These are phyloP conservation scores for Mayamaea pseudoterrestris DNA, from an alignment of 108 stramenopile genomes.

Conservation along the genomic window DNA sequence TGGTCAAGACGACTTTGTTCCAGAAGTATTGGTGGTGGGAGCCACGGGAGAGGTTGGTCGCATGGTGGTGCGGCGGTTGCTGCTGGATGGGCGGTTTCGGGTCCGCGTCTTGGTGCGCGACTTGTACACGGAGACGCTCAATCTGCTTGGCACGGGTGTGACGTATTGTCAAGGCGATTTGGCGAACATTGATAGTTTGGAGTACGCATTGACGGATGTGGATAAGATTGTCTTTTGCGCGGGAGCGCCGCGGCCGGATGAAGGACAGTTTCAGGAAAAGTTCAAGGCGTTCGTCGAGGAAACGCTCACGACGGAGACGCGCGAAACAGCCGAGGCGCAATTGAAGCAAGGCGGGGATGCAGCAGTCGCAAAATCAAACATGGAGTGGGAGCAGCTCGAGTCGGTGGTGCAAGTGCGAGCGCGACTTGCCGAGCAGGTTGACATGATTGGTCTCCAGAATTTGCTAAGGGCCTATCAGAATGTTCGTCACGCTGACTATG, in stretches of 20 bases:
- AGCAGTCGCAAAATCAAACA: too few species aligned
- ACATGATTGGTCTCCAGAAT: constrained; percentile 71
- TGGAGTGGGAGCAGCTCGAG: constrained; percentile 33
- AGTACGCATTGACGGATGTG: constrained; percentile 83
- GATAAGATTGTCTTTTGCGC: constrained; percentile 85
- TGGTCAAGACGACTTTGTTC: constrained; percentile 37
- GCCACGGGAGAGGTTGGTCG: constrained; percentile 78
- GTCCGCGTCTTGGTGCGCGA: constrained; percentile 83
- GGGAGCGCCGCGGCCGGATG: constrained; percentile 40
- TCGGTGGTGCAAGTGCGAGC: constrained; percentile 29
- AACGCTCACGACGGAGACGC: constrained; percentile 7
- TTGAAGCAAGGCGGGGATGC: background rate
- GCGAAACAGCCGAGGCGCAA: background rate
- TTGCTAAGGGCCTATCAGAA: constrained; percentile 77
- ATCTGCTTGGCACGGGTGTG: constrained; percentile 79
- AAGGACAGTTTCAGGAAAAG: constrained; percentile 33
- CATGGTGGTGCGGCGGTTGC: constrained; percentile 66
- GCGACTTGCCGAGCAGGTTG: constrained; percentile 52
- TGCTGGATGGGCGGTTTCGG: constrained; percentile 60
- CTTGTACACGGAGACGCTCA: constrained; percentile 79
- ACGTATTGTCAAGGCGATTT: constrained; percentile 87
- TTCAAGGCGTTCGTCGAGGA: constrained; percentile 23
- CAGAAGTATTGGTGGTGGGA: constrained; percentile 82
- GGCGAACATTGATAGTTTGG: constrained; percentile 69
- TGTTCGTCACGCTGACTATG: constrained; percentile 79